Evolutionary conservation across 768 basidiomycete species (phyloP).

Genomic region (Tulasnella sp.): DNA sequence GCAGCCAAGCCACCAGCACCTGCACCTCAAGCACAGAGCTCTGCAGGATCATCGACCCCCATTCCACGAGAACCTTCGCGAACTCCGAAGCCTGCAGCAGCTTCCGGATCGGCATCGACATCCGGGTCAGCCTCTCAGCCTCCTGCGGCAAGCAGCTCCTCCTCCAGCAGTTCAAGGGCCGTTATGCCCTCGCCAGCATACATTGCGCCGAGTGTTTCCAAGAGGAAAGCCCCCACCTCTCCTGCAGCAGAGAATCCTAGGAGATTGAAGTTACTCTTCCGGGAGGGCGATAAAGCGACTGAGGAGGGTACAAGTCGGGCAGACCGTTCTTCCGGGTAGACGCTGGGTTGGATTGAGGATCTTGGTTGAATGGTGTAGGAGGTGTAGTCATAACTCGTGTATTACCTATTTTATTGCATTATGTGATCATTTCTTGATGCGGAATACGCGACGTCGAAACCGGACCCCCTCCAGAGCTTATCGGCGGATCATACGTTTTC

Average conservation of each 20-base stretch:
- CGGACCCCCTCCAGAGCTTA: too few species aligned
- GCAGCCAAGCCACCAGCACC: background rate
- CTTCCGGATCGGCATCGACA: too few species aligned
- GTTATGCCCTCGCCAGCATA: background rate
- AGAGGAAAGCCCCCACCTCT: background rate
- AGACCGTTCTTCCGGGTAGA: background rate
- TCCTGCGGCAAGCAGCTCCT: background rate
- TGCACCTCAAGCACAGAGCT: too few species aligned
- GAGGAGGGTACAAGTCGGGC: background rate
- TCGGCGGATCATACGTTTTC: too few species aligned
- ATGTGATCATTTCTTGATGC: background rate
- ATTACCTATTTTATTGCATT: constrained; percentile 3
- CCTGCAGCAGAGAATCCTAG: background rate
- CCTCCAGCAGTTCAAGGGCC: background rate
- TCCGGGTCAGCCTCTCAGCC: too few species aligned
- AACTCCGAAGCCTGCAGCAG: too few species aligned
- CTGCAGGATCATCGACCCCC: too few species aligned
- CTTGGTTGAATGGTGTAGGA: background rate
- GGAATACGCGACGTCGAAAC: background rate
- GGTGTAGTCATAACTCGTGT: background rate
- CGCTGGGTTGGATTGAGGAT: background rate
- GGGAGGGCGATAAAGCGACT: background rate
- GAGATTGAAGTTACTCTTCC: background rate
- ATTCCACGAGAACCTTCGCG: too few species aligned
- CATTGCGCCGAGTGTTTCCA: background rate